These are phyloP conservation scores for Acer negundo DNA, from an alignment of 345 rosid species.

Conservation along the genomic window DNA sequence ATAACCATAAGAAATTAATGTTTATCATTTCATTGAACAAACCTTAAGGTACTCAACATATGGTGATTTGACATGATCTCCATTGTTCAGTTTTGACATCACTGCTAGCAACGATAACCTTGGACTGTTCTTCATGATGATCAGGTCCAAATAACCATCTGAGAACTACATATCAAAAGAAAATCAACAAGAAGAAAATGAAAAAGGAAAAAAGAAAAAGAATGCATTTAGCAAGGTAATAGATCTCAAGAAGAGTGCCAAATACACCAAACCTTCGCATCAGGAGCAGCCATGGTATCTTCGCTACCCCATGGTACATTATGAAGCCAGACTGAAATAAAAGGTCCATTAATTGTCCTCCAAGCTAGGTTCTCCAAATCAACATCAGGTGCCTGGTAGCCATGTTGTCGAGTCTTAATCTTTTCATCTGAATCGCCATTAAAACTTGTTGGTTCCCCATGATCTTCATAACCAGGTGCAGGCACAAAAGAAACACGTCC, in stretches of 20 bases:
- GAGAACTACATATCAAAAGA: constrained; percentile 60
- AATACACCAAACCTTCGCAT: constrained; percentile 72
- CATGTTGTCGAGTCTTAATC: not conserved
- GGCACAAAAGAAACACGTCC: constrained; percentile 84
- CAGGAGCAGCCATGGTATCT: constrained; percentile 83
- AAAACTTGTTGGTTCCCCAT: constrained; percentile 62
- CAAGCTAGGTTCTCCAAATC: constrained; percentile 52
- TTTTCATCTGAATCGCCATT: constrained; percentile 12
- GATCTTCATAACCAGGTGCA: constrained; percentile 85
- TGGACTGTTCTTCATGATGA: constrained; percentile 64
- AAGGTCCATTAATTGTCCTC: constrained; percentile 89
- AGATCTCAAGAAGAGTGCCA: constrained; percentile 3
- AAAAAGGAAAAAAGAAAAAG: not conserved
- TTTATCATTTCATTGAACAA: constrained; percentile 2
- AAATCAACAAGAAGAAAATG: not conserved
- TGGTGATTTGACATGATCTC: constrained; percentile 78
- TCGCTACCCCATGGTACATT: constrained; percentile 96
- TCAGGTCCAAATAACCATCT: constrained; percentile 88
- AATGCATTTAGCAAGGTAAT: not conserved
- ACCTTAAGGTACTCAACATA: constrained; percentile 76
- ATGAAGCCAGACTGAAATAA: constrained; percentile 95
- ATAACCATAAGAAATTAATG: not conserved
- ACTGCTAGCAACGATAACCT: constrained; percentile 58
- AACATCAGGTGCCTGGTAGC: constrained; percentile 71
- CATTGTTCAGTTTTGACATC: constrained; percentile 60